Evolutionary conservation across 2,329 filamentous ascomycete species (phyloP), one percentile per base, ranked within the genome.

Genomic region (Colletotrichum lupini): DNA sequence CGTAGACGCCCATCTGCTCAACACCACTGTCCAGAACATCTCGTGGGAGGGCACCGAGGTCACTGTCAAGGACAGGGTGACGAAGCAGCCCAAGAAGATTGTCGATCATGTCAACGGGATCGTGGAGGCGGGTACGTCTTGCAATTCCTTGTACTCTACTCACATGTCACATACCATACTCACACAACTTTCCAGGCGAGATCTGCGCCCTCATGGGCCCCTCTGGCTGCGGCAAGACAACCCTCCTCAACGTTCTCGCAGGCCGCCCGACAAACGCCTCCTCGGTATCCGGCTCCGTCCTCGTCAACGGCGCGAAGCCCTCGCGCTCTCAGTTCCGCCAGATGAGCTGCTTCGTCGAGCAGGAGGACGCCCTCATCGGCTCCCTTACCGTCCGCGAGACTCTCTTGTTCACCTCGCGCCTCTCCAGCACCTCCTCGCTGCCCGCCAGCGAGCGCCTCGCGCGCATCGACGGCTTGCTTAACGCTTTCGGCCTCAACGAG

Each of bases 311-410:
- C 35, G 80, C 79, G 2, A 78, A 82, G 4, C 83, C 91, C 4
- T 86, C 90, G 1, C 82, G 85, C 8, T 80, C 85, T 8, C 84
- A 85, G 0, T 92, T 96, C 76, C 89, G 90, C 22, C 86, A 89
- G 60, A 86, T 96, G 62, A 92, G 90, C 67, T 91, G 91, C 59
- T 97, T 95, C 79, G 95, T 97, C 26, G 95, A 97, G 84, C 95
- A 97, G 81, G 94, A 97, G 76, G 95, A 97, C 84, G 92, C 94
- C 1, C 86, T 97, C 14, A 93, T 96, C 63, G 95, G 94, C 5
- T 92, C 92, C 0, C 85, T 97, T 75, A 97, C 94, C 0, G 93
- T 96, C 9, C 87, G 89, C 32, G 95, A 97, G 84, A 97, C 94
- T 0, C 83, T 97, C 73, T 84, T 91, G 75, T 97, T 97, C 80